Base-by-base conservation (phyloP, 345 rosid genomes). In the Eutrema heterophyllum region DNA sequence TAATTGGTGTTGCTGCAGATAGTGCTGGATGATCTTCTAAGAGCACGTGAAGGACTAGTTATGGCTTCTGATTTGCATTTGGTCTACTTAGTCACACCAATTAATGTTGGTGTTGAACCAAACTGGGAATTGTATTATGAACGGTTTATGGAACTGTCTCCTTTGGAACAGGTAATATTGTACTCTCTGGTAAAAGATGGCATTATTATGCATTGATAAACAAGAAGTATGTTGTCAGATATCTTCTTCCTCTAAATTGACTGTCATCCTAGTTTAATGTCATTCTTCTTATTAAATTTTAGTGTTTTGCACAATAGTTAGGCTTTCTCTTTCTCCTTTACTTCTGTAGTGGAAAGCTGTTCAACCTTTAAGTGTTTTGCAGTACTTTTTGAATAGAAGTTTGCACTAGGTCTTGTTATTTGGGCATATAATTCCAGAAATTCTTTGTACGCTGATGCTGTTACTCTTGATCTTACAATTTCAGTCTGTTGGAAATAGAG, bases 21-120 rank as follows among this genome's bases (percentile, higher is more conserved):
- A 78, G 98, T 94, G 70, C 85, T 94, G 79, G 97, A 94, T 84
- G 97, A 94, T 74, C 97, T 94, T 80, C 83, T 84, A 53, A 87
- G 98, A 78, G 98, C 98, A 70, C 87, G 97, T 78, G 98, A 94
- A 82, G 97, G 95, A 70, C 88, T 94, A 79, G 95, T 94, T 68
- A 91, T 94, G 72, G 95, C 98, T 69, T 88, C 97, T 80, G 98
- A 94, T 84, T 81, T 94, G 84, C 98, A 94, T 85, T 72, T 94
- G 71, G 97, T 94, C 77, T 94, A 88, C 83, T 73, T 89, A 70
- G 92, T 87, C 71, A 94, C 96, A 66, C 98, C 98, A 35, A 89
- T 86, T 78, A 94, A 91, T 70, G 96, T 91, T 76, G 93, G 91
- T 67, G 86, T 94, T 78, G 96, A 89, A 79, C 97, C 97, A 80